These are phyloP conservation scores for Alternaria brassicicola DNA, from an alignment of 2,329 filamentous ascomycete genomes.

Conservation along the genomic window DNA sequence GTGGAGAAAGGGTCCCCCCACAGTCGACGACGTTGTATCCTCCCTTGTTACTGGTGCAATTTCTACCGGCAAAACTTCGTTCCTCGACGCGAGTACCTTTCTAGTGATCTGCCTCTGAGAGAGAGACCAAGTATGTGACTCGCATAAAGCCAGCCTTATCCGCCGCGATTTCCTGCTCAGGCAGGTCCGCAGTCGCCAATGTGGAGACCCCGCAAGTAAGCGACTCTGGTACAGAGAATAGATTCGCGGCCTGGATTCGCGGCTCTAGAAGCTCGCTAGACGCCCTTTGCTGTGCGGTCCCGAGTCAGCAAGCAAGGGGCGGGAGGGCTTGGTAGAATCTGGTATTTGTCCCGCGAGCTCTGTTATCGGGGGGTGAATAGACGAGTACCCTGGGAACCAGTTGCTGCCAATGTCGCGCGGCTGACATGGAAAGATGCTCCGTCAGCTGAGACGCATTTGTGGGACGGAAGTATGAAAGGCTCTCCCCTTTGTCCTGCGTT, in stretches of 20 bases:
- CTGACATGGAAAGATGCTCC: slow-evolving; percentile 11
- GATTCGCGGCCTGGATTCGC: slow-evolving; percentile 14
- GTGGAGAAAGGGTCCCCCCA: slow-evolving; percentile 7
- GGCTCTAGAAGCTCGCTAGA: slow-evolving; percentile 31
- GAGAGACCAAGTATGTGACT: slow-evolving; percentile 3
- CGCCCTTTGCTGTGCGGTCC: slow-evolving; percentile 24
- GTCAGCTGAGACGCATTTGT: slow-evolving; percentile 21
- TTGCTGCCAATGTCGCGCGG: slow-evolving; percentile 10
- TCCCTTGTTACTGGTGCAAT: slow-evolving; percentile 13
- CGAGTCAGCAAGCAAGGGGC: slow-evolving; percentile 28
- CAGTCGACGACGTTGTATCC: slow-evolving; percentile 7
- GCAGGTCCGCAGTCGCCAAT: slow-evolving; percentile 10
- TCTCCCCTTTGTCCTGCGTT: slow-evolving; percentile 7
- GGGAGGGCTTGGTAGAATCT: slow-evolving; percentile 10
- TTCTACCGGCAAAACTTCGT: slow-evolving; percentile 9
- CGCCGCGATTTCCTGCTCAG: slow-evolving; percentile 12
- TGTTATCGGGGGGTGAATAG: slow-evolving; percentile 5
- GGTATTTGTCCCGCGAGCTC: not conserved
- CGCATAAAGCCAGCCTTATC: slow-evolving; percentile 12
- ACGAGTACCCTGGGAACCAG: not conserved
- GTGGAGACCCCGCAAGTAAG: slow-evolving; percentile 16
- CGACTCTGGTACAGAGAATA: slow-evolving; percentile 8
- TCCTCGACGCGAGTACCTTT: not conserved
- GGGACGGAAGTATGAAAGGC: slow-evolving; percentile 1
- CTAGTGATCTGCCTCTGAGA: not conserved